Conservation (phyloP, 2,329 filamentous ascomycete genomes). For the Chrysoporthe austroafricana region DNA sequence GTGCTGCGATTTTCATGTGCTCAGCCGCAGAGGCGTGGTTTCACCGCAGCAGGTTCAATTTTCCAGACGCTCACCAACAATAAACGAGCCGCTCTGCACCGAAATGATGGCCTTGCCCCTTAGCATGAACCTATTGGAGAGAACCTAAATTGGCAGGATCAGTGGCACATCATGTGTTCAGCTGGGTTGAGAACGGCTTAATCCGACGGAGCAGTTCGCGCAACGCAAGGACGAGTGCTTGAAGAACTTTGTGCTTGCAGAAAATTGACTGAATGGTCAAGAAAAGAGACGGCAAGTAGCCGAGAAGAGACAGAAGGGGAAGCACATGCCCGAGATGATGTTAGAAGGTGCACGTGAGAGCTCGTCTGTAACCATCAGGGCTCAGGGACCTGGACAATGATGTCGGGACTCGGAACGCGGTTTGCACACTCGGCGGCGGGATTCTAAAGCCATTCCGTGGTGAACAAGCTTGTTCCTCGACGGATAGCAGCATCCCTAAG, state of each 20-base stretch:
- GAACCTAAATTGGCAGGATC: not conserved
- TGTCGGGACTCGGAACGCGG: not conserved
- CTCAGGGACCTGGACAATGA: too few relatives aligned
- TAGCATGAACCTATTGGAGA: not conserved
- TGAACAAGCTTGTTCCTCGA: slow-evolving; percentile 4
- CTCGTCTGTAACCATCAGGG: not conserved
- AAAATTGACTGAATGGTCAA: not conserved
- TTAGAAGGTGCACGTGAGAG: not conserved
- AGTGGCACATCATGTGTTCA: slow-evolving; percentile 1
- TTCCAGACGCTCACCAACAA: not conserved
- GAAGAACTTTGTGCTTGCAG: not conserved
- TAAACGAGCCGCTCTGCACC: not conserved
- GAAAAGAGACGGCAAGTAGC: not conserved
- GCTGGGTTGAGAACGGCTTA: too few relatives aligned
- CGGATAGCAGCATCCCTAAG: not conserved
- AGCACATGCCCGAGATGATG: not conserved
- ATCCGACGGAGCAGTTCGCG: slow-evolving; percentile 8
- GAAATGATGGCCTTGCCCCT: not conserved
- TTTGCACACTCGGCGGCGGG: not conserved
- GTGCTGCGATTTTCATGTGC: not conserved
- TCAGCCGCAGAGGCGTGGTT: not conserved
- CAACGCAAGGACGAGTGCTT: not conserved
- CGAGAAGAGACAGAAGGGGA: not conserved
- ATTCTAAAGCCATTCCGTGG: not conserved
- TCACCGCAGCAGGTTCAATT: not conserved